Conservation (phyloP, 2,329 filamentous ascomycete genomes). For the Zarea fungicola region DNA sequence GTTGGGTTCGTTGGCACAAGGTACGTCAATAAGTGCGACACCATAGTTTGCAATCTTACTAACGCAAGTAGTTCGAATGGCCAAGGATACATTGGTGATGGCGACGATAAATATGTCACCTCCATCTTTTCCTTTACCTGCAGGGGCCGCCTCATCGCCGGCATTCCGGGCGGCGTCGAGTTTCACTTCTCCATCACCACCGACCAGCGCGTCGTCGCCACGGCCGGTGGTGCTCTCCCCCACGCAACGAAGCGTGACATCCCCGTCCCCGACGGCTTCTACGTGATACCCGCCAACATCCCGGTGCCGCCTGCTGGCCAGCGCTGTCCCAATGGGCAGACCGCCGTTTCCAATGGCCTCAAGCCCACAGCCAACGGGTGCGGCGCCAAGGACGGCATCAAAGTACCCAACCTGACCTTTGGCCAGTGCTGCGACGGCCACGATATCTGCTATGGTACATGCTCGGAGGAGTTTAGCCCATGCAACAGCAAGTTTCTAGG, state of each 20-base stretch:
- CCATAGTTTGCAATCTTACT: neutral
- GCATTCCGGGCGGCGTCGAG: slow-evolving; percentile 2
- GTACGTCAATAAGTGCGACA: neutral
- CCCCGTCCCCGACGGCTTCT: slow-evolving; percentile 7
- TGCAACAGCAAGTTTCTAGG: slow-evolving; percentile 4
- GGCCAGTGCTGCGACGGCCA: slow-evolving; percentile 11
- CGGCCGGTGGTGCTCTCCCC: neutral
- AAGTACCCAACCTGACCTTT: slow-evolving; percentile 5
- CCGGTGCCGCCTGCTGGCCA: slow-evolving; percentile 1
- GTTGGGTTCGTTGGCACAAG: slow-evolving; percentile 6
- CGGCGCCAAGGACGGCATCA: slow-evolving; percentile 10
- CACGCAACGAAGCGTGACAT: slow-evolving; percentile 3
- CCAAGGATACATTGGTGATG: neutral
- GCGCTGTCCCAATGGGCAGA: slow-evolving; percentile 4
- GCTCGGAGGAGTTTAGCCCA: slow-evolving; percentile 5
- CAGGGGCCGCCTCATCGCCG: slow-evolving; percentile 2
- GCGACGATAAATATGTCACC: slow-evolving; percentile 6
- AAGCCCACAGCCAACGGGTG: slow-evolving; percentile 8
- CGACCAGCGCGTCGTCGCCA: slow-evolving; percentile 2
- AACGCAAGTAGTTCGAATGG: slow-evolving; percentile 4
- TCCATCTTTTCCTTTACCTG: slow-evolving; percentile 6
- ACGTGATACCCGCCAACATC: neutral
- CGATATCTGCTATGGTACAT: slow-evolving; percentile 9
- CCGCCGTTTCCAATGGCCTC: neutral
- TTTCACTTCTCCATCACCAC: slow-evolving; percentile 5